Base-by-base conservation (phyloP, 2,329 filamentous ascomycete species). In the Colletotrichum tamarilloi region DNA sequence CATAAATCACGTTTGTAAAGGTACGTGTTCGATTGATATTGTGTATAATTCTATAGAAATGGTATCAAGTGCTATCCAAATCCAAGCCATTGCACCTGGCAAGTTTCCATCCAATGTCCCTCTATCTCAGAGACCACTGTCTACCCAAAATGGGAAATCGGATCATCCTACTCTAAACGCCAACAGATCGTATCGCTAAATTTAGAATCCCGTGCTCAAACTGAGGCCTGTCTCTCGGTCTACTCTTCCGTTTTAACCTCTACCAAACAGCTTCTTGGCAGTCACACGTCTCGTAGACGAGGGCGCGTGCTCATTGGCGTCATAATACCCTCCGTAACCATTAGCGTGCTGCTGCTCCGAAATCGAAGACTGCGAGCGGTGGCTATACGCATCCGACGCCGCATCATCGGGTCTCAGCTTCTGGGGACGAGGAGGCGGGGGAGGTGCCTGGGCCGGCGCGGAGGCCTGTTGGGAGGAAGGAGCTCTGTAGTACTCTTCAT, bases 351-450 rank as follows among this genome's bases (percentile, higher is more conserved):
- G 69, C 58, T 62, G 65, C 56, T 72, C 74, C 1, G 62, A 35
- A 2, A 28, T 35, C n/a, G 74, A 63, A 1, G 59, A 64, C 1
- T 67, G 14, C 26, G 67, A 56, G 8, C 70, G 67, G 6, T 73
- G 68, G 24, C 42, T 42, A 42, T 68, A 69, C n/a, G 55, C 46
- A 6, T 68, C 64, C 14, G 69, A 42, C 8, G 73, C 57, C 12
- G 56, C 59, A 2, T 79, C 77, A n/a, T 78, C 76, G 0, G 76
- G 38, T 35, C 78, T 76, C 28, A 82, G 76, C 77, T 82, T 82
- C 49, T 81, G 80, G 1, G 81, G 81, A 2, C 81, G 76, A 1
- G 79, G 80, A 1, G 80, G 81, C 6, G 81, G 80, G 1, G 80
- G 80, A 7, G 80, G 80, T 3, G 77, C 76, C 46, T 76, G 73